A percentile compares a stretch with the other conserved stretches of the same genome.
Evolutionary conservation across 2,329 filamentous ascomycete species (phyloP).

Genomic region (Cladosporium sp.): DNA sequence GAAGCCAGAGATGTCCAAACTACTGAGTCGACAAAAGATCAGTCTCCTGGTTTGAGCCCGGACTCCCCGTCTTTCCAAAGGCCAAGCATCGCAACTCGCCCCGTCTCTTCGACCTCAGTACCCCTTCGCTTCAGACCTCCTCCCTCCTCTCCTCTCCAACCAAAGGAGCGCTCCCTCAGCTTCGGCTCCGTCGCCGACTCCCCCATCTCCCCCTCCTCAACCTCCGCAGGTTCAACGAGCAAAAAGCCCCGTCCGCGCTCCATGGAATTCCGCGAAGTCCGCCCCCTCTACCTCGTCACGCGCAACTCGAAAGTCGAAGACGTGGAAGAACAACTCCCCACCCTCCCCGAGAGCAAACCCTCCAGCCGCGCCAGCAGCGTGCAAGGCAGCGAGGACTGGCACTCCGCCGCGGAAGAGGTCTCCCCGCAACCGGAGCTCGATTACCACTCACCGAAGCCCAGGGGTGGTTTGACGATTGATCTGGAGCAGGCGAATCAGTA

Average conservation of each 20-base stretch:
- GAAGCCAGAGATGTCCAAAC: neutral
- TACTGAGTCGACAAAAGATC: neutral
- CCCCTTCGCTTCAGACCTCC: constrained; percentile 32
- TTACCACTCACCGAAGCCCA: neutral
- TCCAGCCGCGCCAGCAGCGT: constrained; percentile 38
- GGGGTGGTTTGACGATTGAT: constrained; percentile 23
- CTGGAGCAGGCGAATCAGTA: constrained; percentile 20
- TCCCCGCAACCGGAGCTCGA: constrained; percentile 8
- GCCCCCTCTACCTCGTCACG: constrained; percentile 79
- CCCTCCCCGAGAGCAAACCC: constrained; percentile 46
- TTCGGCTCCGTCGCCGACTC: constrained; percentile 24
- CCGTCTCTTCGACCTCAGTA: constrained; percentile 31
- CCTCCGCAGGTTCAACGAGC: constrained; percentile 3
- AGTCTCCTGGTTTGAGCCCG: neutral
- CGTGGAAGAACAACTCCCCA: constrained; percentile 47
- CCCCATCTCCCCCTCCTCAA: constrained; percentile 17
- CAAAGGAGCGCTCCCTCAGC: constrained; percentile 27
- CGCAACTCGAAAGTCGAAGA: constrained; percentile 47
- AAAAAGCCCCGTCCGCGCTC: constrained; percentile 18
- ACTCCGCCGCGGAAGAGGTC: constrained; percentile 40
- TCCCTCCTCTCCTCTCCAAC: constrained; percentile 23
- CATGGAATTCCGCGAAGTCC: constrained; percentile 54
- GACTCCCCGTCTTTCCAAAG: neutral
- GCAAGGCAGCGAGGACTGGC: constrained; percentile 40
- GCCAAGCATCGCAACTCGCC: constrained; percentile 12